Evolutionary conservation across 2,329 filamentous ascomycete genomes (phyloP).

Genomic region (Drechslera avenae): DNA sequence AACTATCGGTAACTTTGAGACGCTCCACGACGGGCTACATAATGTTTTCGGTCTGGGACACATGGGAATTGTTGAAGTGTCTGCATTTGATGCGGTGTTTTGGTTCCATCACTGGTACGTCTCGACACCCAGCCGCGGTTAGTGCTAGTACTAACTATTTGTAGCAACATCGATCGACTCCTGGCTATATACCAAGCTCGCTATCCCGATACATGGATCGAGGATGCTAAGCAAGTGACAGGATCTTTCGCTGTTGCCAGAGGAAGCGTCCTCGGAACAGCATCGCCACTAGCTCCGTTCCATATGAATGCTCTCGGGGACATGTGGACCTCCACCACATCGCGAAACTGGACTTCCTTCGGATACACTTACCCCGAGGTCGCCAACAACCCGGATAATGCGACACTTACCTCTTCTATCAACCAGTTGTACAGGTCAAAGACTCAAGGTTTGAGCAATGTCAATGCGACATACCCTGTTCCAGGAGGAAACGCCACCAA

Average conservation of each 20-base stretch:
- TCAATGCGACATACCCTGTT: slow-evolving; percentile 17
- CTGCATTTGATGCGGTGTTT: slow-evolving; percentile 41
- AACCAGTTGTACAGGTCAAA: slow-evolving; percentile 36
- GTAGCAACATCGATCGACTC: slow-evolving; percentile 35
- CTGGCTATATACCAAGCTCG: slow-evolving; percentile 35
- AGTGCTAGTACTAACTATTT: slow-evolving; percentile 2
- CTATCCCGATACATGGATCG: slow-evolving; percentile 43
- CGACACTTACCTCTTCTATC: slow-evolving; percentile 33
- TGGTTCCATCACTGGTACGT: slow-evolving; percentile 41
- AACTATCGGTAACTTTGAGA: slow-evolving; percentile 40
- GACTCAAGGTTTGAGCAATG: slow-evolving; percentile 31
- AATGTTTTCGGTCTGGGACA: slow-evolving; percentile 51
- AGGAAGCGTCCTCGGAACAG: slow-evolving; percentile 25
- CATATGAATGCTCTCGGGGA: slow-evolving; percentile 41
- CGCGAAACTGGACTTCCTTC: slow-evolving; percentile 38
- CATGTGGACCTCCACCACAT: slow-evolving; percentile 36
- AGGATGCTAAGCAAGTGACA: slow-evolving; percentile 27
- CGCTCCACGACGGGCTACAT: slow-evolving; percentile 40
- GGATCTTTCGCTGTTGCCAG: slow-evolving; percentile 30
- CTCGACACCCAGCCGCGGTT: background rate
- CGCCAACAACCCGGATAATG: slow-evolving; percentile 30
- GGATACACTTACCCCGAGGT: slow-evolving; percentile 45
- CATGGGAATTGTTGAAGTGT: slow-evolving; percentile 40
- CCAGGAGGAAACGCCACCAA: slow-evolving; percentile 10
- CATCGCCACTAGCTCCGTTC: slow-evolving; percentile 35